A percentile compares a stretch with the other conserved stretches of the same genome.
These are phyloP conservation scores for Trypanosoma cruzi DNA, from an alignment of 208 protist genomes.

Conservation along the genomic window DNA sequence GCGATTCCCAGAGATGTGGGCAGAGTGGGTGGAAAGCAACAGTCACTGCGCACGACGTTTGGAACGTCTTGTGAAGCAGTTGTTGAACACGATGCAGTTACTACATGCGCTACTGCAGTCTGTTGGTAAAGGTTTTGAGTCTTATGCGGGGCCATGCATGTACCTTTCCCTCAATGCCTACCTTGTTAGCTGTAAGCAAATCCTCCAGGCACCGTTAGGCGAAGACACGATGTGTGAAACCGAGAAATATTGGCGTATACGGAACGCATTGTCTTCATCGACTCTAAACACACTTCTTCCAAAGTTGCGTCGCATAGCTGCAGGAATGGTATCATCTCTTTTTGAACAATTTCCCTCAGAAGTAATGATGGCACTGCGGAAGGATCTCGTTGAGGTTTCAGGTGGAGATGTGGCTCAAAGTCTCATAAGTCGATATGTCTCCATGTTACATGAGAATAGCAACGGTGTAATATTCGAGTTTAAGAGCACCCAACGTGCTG, in stretches of 20 bases:
- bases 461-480: constrained; percentile 28
- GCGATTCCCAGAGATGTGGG: constrained; percentile 34
- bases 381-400: constrained; percentile 17
- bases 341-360: constrained; percentile 84
- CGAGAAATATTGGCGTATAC: constrained; percentile 24
- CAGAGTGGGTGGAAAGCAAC: constrained; percentile 16
- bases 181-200: constrained; percentile 73
- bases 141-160: constrained; percentile 66
- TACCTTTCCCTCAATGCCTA: constrained; percentile 69
- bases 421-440: constrained; percentile 45
- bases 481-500: neutral
- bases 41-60: constrained; percentile 41
- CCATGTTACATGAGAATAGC: constrained; percentile 41
- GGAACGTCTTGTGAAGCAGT: constrained; percentile 64
- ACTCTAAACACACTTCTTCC: constrained; percentile 48
- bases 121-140: constrained; percentile 62
- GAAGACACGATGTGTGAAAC: constrained; percentile 9
- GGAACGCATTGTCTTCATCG: constrained; percentile 35
- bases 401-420: constrained; percentile 3
- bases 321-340: constrained; percentile 58
- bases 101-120: constrained; percentile 67
- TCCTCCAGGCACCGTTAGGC: constrained; percentile 40
- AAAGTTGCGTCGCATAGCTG: constrained; percentile 50
- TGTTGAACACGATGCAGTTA: constrained; percentile 58
- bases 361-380: constrained; percentile 43